Evolutionary conservation across 805 yeast genomes (phyloP), one percentile per base, ranked within the genome.

Genomic region (Alloascoidea africana): DNA sequence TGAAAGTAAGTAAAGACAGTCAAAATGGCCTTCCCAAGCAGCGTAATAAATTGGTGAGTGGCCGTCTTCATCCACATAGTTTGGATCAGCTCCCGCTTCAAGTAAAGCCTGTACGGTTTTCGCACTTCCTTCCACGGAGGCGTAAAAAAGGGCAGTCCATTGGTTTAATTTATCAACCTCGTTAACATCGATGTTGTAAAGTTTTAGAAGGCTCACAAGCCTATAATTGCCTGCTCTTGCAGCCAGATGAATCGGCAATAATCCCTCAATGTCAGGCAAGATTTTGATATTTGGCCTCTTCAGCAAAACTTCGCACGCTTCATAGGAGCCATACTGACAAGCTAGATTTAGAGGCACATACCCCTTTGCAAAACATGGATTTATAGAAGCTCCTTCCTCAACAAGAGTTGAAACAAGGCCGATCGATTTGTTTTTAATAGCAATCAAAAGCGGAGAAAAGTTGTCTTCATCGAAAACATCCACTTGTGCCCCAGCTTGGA

Each of bases 81-180:
- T 60, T 40, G 78, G 63, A 40, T 73, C 68, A 0, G 96, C 96
- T 3, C 89, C 87, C 41, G 65, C 68, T 16, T 70, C 69, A 14
- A 91, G 68, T 40, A 91, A 63, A 36, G 73, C 81, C 42, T 66
- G 66, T 0, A 93, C 80, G 2, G 91, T 74, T 33, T 66, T 59
- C 3, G 65, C 67, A 53, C 80, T 84, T 1, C 96, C 96, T 47
- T 83, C 91, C 44, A 75, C 73, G 1, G 87, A 87, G 15, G 95
- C 83, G 54, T 91, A 89, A 49, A 86, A 84, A 2, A 91, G 67
- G 0, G 97, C 94, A 0, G 96, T 76, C 96, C 97, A 91, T 47
- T 79, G 80, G 52, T 87, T 86, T 39, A 85, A 74, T 38, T 83
- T 80, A 56, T 91, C 97, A 5, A 76, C 49, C 42, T 72, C 76